Base-by-base conservation (phyloP, 176 grass and related monocot genomes). In the Musa schizocarpa region DNA sequence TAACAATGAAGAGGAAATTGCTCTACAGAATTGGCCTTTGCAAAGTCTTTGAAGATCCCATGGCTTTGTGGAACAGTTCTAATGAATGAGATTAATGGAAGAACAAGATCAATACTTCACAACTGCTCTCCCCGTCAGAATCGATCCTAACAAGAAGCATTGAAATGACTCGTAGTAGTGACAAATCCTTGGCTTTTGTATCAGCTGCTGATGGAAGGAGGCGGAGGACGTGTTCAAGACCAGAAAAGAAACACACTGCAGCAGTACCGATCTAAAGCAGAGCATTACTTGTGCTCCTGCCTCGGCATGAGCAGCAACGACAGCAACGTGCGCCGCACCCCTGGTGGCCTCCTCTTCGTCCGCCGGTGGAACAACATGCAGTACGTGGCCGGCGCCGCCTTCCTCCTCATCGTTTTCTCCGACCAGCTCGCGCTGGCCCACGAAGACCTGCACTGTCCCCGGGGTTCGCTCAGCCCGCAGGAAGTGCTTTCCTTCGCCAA, bases 361-460 rank as follows among this genome's bases (percentile, higher is more conserved):
- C 88, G 95, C 1, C 83, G 65, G 9, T 91, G 90, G 95, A 99
- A 99, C 84, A 99, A 99, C 82, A 77, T 94, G 24, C 95, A 99
- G 73, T 99, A 99, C 75, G 88, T 74, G 22, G 57, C 90, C 19
- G 73, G 87, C 76, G 90, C 95, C 7, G 85, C 86, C n/a, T 89
- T 94, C 82, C 90, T 99, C 68, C 69, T 94, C 23, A 86, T 84
- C 16, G 82, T 84, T 22, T 87, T 84, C 82, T 83, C 90, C 1
- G 90, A 94, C 73, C 65, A 85, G 25, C 86, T 99, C 12, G 13
- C 83, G 0, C 11, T 22, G 7, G 71, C 88, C 8, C 81, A 70
- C 68, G 43, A 83, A 53, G 71, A 72, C 54, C 88, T 93, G 63
- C 86, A 65, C 14, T 91, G 88, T 74, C 29, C 64, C 0, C 55